Evolutionary conservation across 106 monocot genomes (phyloP).

Genomic region (Dioscorea zingiberensis): DNA sequence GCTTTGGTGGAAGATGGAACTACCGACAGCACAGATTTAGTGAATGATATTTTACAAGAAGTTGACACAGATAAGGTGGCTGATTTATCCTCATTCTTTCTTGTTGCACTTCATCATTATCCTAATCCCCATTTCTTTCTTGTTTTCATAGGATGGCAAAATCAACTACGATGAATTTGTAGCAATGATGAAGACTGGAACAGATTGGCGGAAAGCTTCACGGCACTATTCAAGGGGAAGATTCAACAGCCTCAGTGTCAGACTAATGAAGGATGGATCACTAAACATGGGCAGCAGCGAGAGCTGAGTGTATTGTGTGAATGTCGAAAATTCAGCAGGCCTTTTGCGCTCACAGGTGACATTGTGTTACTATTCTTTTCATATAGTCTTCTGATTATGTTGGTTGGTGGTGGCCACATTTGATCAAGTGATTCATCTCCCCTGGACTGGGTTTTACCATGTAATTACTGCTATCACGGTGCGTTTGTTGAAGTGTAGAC

Average conservation of each 20-base stretch:
- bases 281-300: constrained; percentile 28
- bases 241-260: constrained; percentile 76
- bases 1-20: constrained; percentile 82
- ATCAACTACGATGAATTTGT: constrained; percentile 83
- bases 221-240: constrained; percentile 82
- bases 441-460: too few relatives aligned
- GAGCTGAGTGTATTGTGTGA: not conserved
- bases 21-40: constrained; percentile 50
- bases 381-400: not conserved
- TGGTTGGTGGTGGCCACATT: constrained; percentile 3
- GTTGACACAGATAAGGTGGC: constrained; percentile 90
- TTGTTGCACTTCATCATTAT: constrained; percentile 7
- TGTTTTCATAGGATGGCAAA: constrained; percentile 38
- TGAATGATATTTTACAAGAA: constrained; percentile 88
- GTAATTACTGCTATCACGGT: too few relatives aligned
- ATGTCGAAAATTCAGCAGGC: too few relatives aligned
- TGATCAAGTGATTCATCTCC: not conserved
- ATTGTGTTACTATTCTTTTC: not conserved
- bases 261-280: constrained; percentile 72
- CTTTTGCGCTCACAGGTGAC: too few relatives aligned
- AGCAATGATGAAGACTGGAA: constrained; percentile 87
- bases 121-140: not conserved
- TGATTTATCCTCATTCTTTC: not conserved
- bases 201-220: constrained; percentile 83
- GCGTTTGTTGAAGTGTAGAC: too few relatives aligned